These are phyloP conservation scores for Yarrowia phangngaensis DNA, from an alignment of 805 yeast genomes.

Conservation along the genomic window DNA sequence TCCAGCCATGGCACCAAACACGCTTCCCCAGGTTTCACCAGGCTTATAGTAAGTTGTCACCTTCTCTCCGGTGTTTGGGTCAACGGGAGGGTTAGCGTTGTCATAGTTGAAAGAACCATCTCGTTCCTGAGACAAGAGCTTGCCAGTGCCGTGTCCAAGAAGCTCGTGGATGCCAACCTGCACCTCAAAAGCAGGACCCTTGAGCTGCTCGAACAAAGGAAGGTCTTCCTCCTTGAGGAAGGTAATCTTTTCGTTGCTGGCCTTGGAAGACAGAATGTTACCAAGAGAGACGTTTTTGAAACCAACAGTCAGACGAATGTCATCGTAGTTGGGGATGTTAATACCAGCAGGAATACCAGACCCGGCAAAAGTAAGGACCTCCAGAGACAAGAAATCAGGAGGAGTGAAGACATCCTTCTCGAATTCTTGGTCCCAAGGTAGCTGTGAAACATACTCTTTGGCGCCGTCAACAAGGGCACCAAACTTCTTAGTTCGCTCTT, in stretches of 20 bases:
- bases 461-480: constrained; percentile 66
- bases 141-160: constrained; percentile 89
- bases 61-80: constrained; percentile 55
- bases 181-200: constrained; percentile 82
- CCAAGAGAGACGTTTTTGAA: constrained; percentile 89
- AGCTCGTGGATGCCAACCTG: constrained; percentile 93
- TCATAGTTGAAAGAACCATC: constrained; percentile 73
- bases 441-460: constrained; percentile 53
- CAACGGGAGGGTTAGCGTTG: constrained; percentile 55
- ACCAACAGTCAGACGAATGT: constrained; percentile 75
- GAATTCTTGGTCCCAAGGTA: constrained; percentile 74
- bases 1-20: constrained; percentile 78
- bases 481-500: constrained; percentile 79
- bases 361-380: constrained; percentile 84
- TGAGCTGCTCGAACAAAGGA: constrained; percentile 61
- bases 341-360: constrained; percentile 92
- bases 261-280: constrained; percentile 72
- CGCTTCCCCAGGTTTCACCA: constrained; percentile 88
- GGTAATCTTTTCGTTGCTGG: constrained; percentile 63
- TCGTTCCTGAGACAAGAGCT: constrained; percentile 58
- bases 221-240: constrained; percentile 55
- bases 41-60: constrained; percentile 65
- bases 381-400: constrained; percentile 88
- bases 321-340: constrained; percentile 89
- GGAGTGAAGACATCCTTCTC: constrained; percentile 87